Evolutionary conservation across 2,329 filamentous ascomycete species (phyloP), one percentile per base, ranked within the genome.

Genomic region (Cryphonectria parasitica): DNA sequence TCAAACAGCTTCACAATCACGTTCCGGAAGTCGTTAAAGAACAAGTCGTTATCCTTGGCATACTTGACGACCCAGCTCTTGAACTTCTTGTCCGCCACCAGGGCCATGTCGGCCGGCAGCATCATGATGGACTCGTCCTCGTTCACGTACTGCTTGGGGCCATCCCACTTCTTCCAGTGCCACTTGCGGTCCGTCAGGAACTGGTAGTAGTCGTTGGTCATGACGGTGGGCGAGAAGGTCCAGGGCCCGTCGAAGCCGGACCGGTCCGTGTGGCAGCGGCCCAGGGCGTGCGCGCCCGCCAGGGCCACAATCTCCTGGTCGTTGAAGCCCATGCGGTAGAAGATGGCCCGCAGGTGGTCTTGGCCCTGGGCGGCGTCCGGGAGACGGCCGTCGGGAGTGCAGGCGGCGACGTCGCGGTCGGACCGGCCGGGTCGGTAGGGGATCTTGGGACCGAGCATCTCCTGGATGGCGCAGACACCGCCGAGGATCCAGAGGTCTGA

Each of bases 291-390:
- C 64, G 92, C 94, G 75, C 94, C 94, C 34, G 87, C 87, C 67
- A 98, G 88, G 41, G 95, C 96, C 62, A 98, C 95, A 79, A 98
- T 98, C 83, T 98, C 95, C 78, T 92, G 92, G 84, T 99, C 95
- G 82, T 96, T 92, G 88, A 98, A 98, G 75, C 95, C 95, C 95
- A 98, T 98, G 80, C 95, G 94, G 82, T 90, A 89, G 83, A 98
- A 99, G 85, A 98, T 95, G 83, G 89, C 89, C 78, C 96, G 92
- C 77, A 98, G 88, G 84, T 98, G 95, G 79, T 90, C 88, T 73
- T 90, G 85, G 72, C 88, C 91, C 87, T 98, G 89, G 76, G 89
- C 81, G 66, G 88, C 95, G 80, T 99, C 79, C 36, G 80, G 87
- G 41, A 89, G 87, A 81, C 95, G 94, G 75, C 96, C 96, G 78